Percentiles rank a stretch among this genome's conserved stretches.
Conservation (phyloP, 441 rosid species). For the Arabidopsis hybrid region DNA sequence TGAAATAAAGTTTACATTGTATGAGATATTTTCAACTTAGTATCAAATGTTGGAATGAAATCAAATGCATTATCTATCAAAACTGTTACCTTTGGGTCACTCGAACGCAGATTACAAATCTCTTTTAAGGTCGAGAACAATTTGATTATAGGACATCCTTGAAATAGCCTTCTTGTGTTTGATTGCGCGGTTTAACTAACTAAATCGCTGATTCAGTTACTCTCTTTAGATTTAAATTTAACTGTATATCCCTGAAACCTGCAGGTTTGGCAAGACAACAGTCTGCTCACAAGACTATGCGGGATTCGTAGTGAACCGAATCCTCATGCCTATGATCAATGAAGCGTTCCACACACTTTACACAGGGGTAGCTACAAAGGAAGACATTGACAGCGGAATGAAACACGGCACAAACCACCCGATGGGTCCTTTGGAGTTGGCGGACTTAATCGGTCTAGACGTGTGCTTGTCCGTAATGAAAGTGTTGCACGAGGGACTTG, state of each 20-base stretch:
- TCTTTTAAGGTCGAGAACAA: not conserved
- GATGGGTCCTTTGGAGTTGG: slow-evolving; percentile 87
- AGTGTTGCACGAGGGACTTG: slow-evolving; percentile 78
- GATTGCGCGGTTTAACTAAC: not conserved
- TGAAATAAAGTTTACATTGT: not conserved
- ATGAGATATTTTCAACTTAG: not conserved
- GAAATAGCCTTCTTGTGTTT: not conserved
- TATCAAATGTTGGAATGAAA: slow-evolving; percentile 10
- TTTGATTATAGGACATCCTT: not conserved
- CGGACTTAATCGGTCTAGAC: slow-evolving; percentile 83
- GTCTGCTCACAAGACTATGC: slow-evolving; percentile 79
- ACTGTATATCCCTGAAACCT: slow-evolving; percentile 14
- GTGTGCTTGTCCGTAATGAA: slow-evolving; percentile 83
- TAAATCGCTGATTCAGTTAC: not conserved
- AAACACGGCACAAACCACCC: slow-evolving; percentile 92
- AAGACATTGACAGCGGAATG: slow-evolving; percentile 87
- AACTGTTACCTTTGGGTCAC: not conserved
- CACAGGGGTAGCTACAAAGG: slow-evolving; percentile 94
- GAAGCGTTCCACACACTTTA: slow-evolving; percentile 80
- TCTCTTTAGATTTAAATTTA: not conserved
- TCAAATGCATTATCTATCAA: not conserved
- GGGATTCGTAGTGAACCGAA: slow-evolving; percentile 86
- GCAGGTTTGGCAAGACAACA: slow-evolving; percentile 78
- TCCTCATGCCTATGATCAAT: slow-evolving; percentile 95
- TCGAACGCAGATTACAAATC: not conserved